Conservation (phyloP, 768 basidiomycete species). For the Russula brevipes region DNA sequence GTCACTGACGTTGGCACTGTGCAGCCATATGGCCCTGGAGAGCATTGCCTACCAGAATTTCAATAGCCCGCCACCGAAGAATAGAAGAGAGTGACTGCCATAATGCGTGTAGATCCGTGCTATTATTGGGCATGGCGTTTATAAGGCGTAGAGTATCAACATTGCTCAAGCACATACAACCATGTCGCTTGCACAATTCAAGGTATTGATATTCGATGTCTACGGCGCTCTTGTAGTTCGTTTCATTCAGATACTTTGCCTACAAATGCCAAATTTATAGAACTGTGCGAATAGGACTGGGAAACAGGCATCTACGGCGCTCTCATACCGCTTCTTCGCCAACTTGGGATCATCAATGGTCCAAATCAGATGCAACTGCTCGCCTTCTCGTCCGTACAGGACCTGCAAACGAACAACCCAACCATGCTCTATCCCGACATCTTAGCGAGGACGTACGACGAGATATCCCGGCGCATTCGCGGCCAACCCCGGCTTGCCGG, state of each 20-base stretch:
- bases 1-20: not conserved
- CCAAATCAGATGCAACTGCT: conserved; percentile 46
- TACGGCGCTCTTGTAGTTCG: conserved; percentile 65
- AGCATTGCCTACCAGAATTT: conserved; percentile 84
- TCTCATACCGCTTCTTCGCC: conserved; percentile 46
- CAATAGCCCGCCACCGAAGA: conserved; percentile 37
- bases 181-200: conserved; percentile 31
- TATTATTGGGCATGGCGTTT: not conserved
- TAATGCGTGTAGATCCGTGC: not conserved
- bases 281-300: conserved; percentile 48
- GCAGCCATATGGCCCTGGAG: conserved; percentile 92
- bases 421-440: conserved; percentile 56
- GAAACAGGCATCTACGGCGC: conserved; percentile 58
- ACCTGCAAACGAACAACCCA: conserved; percentile 55
- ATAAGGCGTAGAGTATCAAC: not conserved
- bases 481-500: not conserved
- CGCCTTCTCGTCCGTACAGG: conserved; percentile 51
- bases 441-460: conserved; percentile 39
- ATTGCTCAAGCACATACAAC: not conserved
- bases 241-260: not conserved
- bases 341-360: conserved; percentile 39
- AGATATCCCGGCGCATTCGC: conserved; percentile 33
- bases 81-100: not conserved
- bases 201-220: conserved; percentile 65
- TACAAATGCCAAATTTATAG: not conserved